Conservation (phyloP, 2,329 filamentous ascomycete species). For the Cordyceps pruinosa region DNA sequence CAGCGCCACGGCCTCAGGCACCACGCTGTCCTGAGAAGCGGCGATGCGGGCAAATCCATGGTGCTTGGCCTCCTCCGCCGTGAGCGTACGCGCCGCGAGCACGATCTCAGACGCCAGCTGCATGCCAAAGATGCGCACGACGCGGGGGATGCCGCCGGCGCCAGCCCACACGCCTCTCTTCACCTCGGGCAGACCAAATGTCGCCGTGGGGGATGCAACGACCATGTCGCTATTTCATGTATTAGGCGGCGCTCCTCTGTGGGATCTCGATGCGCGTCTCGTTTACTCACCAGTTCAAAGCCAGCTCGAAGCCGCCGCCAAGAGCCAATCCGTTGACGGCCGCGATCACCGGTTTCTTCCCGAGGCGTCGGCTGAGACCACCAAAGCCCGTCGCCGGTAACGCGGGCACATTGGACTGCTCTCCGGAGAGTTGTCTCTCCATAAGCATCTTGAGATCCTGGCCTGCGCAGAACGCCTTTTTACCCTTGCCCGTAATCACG, state of each 20-base stretch:
- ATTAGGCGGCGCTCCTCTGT: neutral
- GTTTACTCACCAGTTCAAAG: constrained; percentile 41
- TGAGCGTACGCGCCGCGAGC: constrained; percentile 38
- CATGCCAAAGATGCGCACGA: constrained; percentile 39
- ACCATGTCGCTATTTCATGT: constrained; percentile 45
- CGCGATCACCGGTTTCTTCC: constrained; percentile 55
- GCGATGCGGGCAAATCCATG: constrained; percentile 21
- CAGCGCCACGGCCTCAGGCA: constrained; percentile 29
- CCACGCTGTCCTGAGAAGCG: constrained; percentile 31
- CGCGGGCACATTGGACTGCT: constrained; percentile 10
- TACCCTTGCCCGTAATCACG: constrained; percentile 44
- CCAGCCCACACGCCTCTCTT: constrained; percentile 47
- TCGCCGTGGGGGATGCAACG: constrained; percentile 43
- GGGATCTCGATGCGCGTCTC: neutral
- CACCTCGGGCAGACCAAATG: constrained; percentile 47
- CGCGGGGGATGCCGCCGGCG: constrained; percentile 44
- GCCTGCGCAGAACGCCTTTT: constrained; percentile 47
- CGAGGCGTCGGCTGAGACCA: constrained; percentile 47
- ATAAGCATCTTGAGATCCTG: constrained; percentile 49
- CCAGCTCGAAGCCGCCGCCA: constrained; percentile 52
- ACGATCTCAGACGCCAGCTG: constrained; percentile 44
- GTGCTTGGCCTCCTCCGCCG: constrained; percentile 37
- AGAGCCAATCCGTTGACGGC: constrained; percentile 52
- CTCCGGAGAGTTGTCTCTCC: constrained; percentile 19
- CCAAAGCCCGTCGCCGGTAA: constrained; percentile 35